phyloP scores from a whole-genome alignment of 2,329 filamentous ascomycete genomes.

The Verticillium nonalfalfae region DNA sequence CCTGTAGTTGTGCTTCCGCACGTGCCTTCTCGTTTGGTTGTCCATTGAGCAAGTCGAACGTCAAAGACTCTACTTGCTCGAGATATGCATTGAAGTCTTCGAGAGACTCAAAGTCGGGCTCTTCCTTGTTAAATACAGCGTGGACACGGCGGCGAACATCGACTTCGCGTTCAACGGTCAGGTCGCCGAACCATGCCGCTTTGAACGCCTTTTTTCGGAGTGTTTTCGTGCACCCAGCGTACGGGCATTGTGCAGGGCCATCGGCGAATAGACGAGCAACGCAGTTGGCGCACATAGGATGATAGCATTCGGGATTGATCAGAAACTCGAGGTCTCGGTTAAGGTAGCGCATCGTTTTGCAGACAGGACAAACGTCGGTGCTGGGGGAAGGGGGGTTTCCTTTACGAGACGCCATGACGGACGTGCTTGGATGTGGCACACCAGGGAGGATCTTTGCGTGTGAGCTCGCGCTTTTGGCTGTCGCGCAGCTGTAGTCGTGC shows the following conservation, averaged over 20 bases:
- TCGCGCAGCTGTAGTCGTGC: too few species aligned
- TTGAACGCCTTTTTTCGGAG: slow-evolving; percentile 81
- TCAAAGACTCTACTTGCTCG: slow-evolving; percentile 83
- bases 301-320: slow-evolving; percentile 98
- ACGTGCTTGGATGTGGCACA: too few species aligned
- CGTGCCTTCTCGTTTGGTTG: slow-evolving; percentile 53
- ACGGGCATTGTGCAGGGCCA: slow-evolving; percentile 86
- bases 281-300: slow-evolving; percentile 96
- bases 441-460: too few species aligned
- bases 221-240: slow-evolving; percentile 81
- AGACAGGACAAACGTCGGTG: slow-evolving; percentile 86
- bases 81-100: slow-evolving; percentile 89
- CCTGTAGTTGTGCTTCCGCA: slow-evolving; percentile 36
- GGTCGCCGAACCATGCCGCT: slow-evolving; percentile 82
- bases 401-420: not conserved
- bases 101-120: slow-evolving; percentile 86
- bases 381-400: slow-evolving; percentile 15
- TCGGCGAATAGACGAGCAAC: slow-evolving; percentile 90
- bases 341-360: slow-evolving; percentile 93
- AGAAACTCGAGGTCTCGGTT: slow-evolving; percentile 92
- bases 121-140: slow-evolving; percentile 75
- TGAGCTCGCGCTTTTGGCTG: too few species aligned
- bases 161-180: slow-evolving; percentile 84
- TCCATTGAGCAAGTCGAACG: slow-evolving; percentile 77
- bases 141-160: slow-evolving; percentile 81